These are phyloP conservation scores for Salvia sclarea DNA, from an alignment of 305 asterid species.

Conservation along the genomic window DNA sequence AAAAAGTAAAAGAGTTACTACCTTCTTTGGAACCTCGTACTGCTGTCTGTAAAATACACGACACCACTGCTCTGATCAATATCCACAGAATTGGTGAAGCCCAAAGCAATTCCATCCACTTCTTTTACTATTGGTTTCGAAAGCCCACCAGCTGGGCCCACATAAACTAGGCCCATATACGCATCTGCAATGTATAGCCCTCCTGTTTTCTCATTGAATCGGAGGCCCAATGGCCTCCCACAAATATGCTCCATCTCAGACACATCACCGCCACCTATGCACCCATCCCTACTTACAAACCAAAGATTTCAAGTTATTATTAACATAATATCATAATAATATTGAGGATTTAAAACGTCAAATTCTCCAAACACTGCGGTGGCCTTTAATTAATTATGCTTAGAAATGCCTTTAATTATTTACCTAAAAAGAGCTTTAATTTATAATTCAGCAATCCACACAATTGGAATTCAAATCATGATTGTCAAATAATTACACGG, in stretches of 20 bases:
- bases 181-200: constrained; percentile 74
- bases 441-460: too few species aligned
- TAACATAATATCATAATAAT: too few species aligned
- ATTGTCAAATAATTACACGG: too few species aligned
- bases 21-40: constrained; percentile 62
- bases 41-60: constrained; percentile 67
- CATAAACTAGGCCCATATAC: constrained; percentile 68
- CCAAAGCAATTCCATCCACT: constrained; percentile 44
- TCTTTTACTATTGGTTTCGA: constrained; percentile 44
- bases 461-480: too few species aligned
- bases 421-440: too few species aligned
- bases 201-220: constrained; percentile 46
- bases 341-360: background rate
- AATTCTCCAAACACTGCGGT: too few species aligned
- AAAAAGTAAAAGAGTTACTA: constrained; percentile 35
- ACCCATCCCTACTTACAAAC: constrained; percentile 30
- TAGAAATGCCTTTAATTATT: too few species aligned
- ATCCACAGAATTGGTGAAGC: constrained; percentile 66
- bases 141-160: constrained; percentile 64
- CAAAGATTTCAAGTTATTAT: too few species aligned
- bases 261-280: constrained; percentile 45
- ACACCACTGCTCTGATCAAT: constrained; percentile 49
- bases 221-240: constrained; percentile 86
- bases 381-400: too few species aligned
- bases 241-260: constrained; percentile 50